phyloP scores from a whole-genome alignment of 2,329 filamentous ascomycete species.

The Venturia carpophila region DNA sequence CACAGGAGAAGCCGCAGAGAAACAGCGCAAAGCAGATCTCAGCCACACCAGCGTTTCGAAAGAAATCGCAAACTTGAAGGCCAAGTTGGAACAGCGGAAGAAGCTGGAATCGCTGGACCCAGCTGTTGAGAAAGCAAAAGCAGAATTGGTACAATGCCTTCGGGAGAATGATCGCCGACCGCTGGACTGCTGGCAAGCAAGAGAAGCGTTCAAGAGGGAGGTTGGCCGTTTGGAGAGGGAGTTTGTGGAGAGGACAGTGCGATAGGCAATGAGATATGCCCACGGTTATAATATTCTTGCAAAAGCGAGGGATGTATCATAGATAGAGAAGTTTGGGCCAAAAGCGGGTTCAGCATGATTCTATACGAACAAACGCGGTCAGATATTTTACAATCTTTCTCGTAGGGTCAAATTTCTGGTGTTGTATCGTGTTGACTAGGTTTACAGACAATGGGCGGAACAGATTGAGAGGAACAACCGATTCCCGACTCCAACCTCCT shows the following conservation, averaged over 20 bases:
- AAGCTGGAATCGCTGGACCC: constrained; percentile 58
- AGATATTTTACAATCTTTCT: neutral
- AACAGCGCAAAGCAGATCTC: constrained; percentile 39
- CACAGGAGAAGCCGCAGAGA: constrained; percentile 26
- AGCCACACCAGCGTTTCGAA: constrained; percentile 46
- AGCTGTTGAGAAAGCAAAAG: constrained; percentile 64
- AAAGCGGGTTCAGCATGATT: neutral
- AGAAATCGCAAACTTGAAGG: constrained; percentile 50
- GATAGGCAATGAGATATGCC: constrained; percentile 1
- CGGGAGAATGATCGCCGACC: constrained; percentile 77
- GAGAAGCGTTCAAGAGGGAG: constrained; percentile 82
- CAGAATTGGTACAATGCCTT: constrained; percentile 71
- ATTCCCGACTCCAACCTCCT: too few relatives aligned
- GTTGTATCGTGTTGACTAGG: neutral
- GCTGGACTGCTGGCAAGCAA: constrained; percentile 90
- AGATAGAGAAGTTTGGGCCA: neutral
- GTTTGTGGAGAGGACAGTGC: constrained; percentile 72
- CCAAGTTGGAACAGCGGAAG: constrained; percentile 46
- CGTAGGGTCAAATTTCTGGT: neutral
- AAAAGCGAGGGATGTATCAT: constrained; percentile 2
- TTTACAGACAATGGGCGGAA: neutral
- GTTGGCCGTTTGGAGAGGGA: constrained; percentile 76
- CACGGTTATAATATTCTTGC: neutral
- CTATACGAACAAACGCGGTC: neutral
- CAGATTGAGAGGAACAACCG: neutral